A percentile compares a stretch with the other conserved stretches of the same genome.
Conservation (phyloP, 1,284 basidiomycete species). For the Marasmius oreades region DNA sequence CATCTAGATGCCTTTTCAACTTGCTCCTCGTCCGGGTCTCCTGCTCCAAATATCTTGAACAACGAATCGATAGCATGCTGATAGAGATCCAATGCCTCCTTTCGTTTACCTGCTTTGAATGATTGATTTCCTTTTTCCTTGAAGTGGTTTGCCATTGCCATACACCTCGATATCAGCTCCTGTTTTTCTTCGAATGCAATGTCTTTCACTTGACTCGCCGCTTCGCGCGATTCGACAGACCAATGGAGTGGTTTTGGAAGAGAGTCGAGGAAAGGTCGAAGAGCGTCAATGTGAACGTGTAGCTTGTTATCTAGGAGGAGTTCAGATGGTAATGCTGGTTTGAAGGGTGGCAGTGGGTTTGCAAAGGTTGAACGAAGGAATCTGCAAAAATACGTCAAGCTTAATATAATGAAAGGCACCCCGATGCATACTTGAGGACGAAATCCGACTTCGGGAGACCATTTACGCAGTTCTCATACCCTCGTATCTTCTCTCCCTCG, state of each 20-base stretch:
- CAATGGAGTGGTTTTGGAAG: slow-evolving; percentile 33
- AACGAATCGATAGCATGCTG: background rate
- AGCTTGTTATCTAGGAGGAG: slow-evolving; percentile 31
- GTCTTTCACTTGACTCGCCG: slow-evolving; percentile 23
- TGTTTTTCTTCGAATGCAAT: slow-evolving; percentile 17
- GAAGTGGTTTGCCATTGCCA: background rate
- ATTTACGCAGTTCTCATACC: slow-evolving; percentile 15
- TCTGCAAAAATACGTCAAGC: slow-evolving; percentile 13
- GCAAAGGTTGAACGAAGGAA: slow-evolving; percentile 25
- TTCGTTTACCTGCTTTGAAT: background rate
- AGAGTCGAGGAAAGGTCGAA: slow-evolving; percentile 34
- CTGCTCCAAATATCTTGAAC: background rate
- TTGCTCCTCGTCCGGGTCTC: background rate
- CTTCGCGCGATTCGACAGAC: slow-evolving; percentile 31
- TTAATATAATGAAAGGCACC: slow-evolving; percentile 16
- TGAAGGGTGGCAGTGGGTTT: slow-evolving; percentile 28
- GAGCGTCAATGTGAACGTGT: slow-evolving; percentile 22
- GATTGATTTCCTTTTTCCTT: slow-evolving; percentile 1
- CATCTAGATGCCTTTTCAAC: background rate
- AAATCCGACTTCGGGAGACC: slow-evolving; percentile 26
- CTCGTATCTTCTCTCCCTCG: slow-evolving; percentile 23
- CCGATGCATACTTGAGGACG: slow-evolving; percentile 24
- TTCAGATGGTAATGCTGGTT: slow-evolving; percentile 27
- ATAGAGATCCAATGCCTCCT: background rate
- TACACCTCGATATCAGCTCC: background rate